These are phyloP conservation scores for Talaromyces borbonicus DNA, from an alignment of 495 filamentous ascomycete genomes.

Conservation along the genomic window DNA sequence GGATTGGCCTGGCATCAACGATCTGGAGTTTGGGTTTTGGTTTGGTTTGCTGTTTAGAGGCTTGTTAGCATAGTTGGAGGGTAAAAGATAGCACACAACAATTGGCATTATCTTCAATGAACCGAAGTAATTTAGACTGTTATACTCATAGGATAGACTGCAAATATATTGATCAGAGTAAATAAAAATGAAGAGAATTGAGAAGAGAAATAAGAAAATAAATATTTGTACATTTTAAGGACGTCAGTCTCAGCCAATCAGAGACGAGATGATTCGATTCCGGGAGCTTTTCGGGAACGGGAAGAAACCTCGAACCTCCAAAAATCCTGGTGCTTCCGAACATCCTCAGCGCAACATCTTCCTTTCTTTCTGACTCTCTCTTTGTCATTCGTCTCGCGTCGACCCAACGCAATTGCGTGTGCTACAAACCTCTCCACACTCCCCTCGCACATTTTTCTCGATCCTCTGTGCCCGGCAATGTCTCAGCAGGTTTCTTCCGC, in stretches of 20 bases:
- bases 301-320: slow-evolving; percentile 33
- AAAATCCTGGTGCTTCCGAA: slow-evolving; percentile 15
- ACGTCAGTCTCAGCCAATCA: slow-evolving; percentile 28
- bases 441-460: background rate
- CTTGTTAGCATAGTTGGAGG: background rate
- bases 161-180: no score
- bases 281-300: slow-evolving; percentile 25
- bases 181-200: no score
- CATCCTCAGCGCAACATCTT: slow-evolving; percentile 26
- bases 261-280: slow-evolving; percentile 29
- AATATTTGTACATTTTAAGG: no score
- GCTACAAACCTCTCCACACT: background rate
- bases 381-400: slow-evolving; percentile 14
- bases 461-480: slow-evolving; percentile 30
- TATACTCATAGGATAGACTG: no score
- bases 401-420: slow-evolving; percentile 17
- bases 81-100: no score
- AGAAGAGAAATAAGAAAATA: no score
- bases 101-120: no score
- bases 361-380: slow-evolving; percentile 16
- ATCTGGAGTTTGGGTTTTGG: background rate
- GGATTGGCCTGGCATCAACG: no score
- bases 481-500: slow-evolving; percentile 32
- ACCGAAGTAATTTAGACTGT: no score
- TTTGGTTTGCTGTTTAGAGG: background rate